Conservation (phyloP, 2,329 filamentous ascomycete species). For the Apiospora malaysiana region DNA sequence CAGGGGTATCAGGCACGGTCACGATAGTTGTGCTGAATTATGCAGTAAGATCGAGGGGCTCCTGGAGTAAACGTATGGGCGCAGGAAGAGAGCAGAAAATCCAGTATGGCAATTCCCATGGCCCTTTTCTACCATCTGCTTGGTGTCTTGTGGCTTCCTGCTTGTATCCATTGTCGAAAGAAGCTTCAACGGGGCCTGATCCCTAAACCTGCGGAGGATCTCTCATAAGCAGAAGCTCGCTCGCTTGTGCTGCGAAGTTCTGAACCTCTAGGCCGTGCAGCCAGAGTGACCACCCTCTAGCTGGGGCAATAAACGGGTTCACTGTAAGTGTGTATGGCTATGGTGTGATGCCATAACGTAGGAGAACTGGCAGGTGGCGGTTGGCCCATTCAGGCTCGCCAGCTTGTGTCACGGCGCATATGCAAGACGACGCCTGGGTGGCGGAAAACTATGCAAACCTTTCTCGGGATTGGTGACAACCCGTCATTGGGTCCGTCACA, state of each 20-base stretch:
- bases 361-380: background rate
- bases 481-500: background rate
- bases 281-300: background rate
- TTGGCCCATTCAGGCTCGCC: constrained; percentile 7
- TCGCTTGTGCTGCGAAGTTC: background rate
- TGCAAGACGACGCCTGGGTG: constrained; percentile 11
- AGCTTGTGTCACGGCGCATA: constrained; percentile 9
- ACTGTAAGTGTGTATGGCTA: background rate
- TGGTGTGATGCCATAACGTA: background rate
- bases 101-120: background rate
- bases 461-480: background rate
- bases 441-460: constrained; percentile 14
- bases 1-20: constrained; percentile 9
- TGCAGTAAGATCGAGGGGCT: background rate
- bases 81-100: background rate
- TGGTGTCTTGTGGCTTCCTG: background rate
- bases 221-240: background rate
- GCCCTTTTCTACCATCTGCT: constrained; percentile 2
- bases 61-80: background rate
- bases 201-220: background rate
- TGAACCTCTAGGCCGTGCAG: background rate
- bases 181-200: background rate
- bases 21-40: constrained; percentile 21
- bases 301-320: background rate
- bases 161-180: background rate